Percentiles rank a stretch among this genome's conserved stretches.
Conservation (phyloP, 2,329 filamentous ascomycete species). For the Aspergillus novofumigatus region DNA sequence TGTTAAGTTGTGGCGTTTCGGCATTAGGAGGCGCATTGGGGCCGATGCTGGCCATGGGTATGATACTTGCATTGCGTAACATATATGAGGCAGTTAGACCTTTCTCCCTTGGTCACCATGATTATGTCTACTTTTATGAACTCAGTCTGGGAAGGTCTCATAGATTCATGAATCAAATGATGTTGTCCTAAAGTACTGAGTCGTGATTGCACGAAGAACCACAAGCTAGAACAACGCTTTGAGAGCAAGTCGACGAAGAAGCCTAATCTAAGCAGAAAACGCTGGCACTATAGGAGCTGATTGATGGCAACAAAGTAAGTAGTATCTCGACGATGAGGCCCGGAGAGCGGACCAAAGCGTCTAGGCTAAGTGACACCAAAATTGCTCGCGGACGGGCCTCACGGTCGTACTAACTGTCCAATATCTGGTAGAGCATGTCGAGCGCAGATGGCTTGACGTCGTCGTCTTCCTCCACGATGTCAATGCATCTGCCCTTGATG, state of each 20-base stretch:
- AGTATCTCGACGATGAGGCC: not conserved
- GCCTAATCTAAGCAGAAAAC: not conserved
- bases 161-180: not conserved
- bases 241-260: too few relatives aligned
- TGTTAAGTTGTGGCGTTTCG: not conserved
- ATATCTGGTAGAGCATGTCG: constrained; percentile 21
- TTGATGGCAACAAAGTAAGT: not conserved
- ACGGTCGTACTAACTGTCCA: constrained; percentile 7
- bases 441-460: constrained; percentile 22
- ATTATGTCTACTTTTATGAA: not conserved
- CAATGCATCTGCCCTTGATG: constrained; percentile 1
- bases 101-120: not conserved
- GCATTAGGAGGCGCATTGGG: not conserved
- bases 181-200: not conserved
- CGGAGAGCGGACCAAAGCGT: not conserved
- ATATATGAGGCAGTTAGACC: not conserved
- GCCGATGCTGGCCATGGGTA: not conserved
- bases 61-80: too few relatives aligned
- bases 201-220: not conserved
- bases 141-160: not conserved
- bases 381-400: not conserved
- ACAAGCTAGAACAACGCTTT: not conserved
- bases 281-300: not conserved
- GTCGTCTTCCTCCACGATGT: constrained; percentile 22
- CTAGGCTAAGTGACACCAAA: not conserved